Base-by-base conservation (phyloP, 768 basidiomycete genomes). In the Amanita thiersii region DNA sequence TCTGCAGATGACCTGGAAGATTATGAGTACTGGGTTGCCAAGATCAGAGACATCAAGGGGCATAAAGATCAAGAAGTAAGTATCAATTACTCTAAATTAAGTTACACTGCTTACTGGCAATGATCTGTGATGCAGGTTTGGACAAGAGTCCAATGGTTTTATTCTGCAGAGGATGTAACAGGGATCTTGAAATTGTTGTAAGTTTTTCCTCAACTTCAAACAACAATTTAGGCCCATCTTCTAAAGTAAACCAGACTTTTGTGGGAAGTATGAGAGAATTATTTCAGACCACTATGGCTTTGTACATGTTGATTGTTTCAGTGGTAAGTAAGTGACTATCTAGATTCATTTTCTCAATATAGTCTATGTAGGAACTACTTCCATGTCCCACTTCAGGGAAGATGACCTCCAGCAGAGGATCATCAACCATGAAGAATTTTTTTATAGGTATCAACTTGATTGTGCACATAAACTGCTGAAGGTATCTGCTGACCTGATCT, bases 141-240 rank as follows among this genome's bases (percentile, higher is more conserved):
- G 73, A 64, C 60, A 0, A 53, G 47, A 7, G 65, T 81, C 0
- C 65, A 72, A 36, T 81, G 79, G 79, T 78, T 59, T 36, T 81
- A 74, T 55, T 63, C 69, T 1, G 62, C 66, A 0, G 37, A 57
- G n/a, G 79, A 81, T 25, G 68, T 73, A 0, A 57, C 59, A 0
- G 48, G 47, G 1, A 57, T 66, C 0, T 51, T 73, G 21, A 69
- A 70, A 21, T 68, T 71, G 1, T 75, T 78, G 75, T 77, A 42
- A 43, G 73, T n/a, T 9, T 11, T 35, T 12, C 17, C 34, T 19
- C 1, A 28, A 14, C 11, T 28, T 19, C 24, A 30, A 4, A 14
- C 21, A 5, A 14, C 28, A 23, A 8, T 24, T 20, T 12, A 14
- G 24, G 14, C 17, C 42, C 10, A 40, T 28, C 4, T 25, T n/a